Evolutionary conservation across 148 eudicot species (phyloP).

Genomic region (Selenicereus undatus): DNA sequence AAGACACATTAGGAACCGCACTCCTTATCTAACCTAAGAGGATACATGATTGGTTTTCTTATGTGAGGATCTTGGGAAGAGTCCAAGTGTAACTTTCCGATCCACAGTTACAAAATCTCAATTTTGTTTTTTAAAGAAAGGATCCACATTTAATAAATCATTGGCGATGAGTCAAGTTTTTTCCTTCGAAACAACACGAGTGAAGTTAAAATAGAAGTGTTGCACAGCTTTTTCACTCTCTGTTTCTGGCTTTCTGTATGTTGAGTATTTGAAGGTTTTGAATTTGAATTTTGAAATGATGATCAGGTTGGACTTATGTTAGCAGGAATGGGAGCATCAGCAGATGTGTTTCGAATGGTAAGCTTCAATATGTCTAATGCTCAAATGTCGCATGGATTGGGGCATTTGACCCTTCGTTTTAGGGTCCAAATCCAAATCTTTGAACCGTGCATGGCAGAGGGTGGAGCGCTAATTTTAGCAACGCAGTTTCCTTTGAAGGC

Average conservation of each 20-base stretch:
- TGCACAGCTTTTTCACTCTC: background rate
- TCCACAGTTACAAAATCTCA: too few species aligned
- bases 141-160: too few species aligned
- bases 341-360: slow-evolving; percentile 94
- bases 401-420: background rate
- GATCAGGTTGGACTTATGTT: slow-evolving; percentile 89
- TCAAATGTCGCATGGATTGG: too few species aligned
- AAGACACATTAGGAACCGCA: background rate
- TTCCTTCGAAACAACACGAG: too few species aligned
- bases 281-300: slow-evolving; percentile 13
- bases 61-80: too few species aligned
- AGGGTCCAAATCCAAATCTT: background rate
- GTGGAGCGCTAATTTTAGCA: too few species aligned
- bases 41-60: too few species aligned
- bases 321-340: slow-evolving; percentile 82
- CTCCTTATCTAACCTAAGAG: background rate
- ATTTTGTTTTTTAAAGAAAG: too few species aligned
- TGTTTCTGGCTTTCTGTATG: background rate
- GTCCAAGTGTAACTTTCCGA: too few species aligned
- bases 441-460: too few species aligned
- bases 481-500: too few species aligned
- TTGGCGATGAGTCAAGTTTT: too few species aligned
- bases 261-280: background rate
- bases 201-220: background rate
- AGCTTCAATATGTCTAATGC: background rate